Evolutionary conservation across 1,139 yeast genomes (phyloP).

Genomic region (Candida gigantensis): DNA sequence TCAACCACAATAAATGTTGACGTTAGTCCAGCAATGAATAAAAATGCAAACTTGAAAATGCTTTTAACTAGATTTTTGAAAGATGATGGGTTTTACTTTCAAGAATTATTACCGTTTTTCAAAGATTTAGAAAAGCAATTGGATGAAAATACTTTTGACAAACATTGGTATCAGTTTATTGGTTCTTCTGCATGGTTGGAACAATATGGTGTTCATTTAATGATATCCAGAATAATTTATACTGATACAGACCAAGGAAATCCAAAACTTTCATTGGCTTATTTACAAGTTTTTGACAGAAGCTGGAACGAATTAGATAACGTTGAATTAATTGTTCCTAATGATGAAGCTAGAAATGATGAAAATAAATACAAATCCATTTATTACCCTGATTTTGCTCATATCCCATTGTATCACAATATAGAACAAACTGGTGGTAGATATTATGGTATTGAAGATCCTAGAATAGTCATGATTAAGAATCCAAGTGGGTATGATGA

Average conservation of each 20-base stretch:
- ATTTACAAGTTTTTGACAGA: conserved; percentile 38
- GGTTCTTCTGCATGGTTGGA: conserved; percentile 45
- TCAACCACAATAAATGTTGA: not conserved
- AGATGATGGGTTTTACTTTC: conserved; percentile 18
- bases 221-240: conserved; percentile 38
- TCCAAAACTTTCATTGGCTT: conserved; percentile 35
- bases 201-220: conserved; percentile 40
- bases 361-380: conserved; percentile 14
- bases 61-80: conserved; percentile 15
- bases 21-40: conserved; percentile 4
- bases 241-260: conserved; percentile 28
- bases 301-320: conserved; percentile 40
- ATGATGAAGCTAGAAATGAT: conserved; percentile 9
- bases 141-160: conserved; percentile 26
- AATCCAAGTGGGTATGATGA: conserved; percentile 34
- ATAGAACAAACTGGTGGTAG: conserved; percentile 18
- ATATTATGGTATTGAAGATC: conserved; percentile 51
- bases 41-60: conserved; percentile 13
- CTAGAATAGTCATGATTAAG: conserved; percentile 36
- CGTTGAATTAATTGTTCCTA: conserved; percentile 37
- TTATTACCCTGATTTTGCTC: conserved; percentile 27
- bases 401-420: conserved; percentile 33
- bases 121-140: conserved; percentile 28
- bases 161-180: conserved; percentile 39
- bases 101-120: conserved; percentile 29